Percentiles rank a stretch among this genome's conserved stretches.
These are phyloP conservation scores for Aspergillus felis DNA, from an alignment of 2,329 filamentous ascomycete species.

Conservation along the genomic window DNA sequence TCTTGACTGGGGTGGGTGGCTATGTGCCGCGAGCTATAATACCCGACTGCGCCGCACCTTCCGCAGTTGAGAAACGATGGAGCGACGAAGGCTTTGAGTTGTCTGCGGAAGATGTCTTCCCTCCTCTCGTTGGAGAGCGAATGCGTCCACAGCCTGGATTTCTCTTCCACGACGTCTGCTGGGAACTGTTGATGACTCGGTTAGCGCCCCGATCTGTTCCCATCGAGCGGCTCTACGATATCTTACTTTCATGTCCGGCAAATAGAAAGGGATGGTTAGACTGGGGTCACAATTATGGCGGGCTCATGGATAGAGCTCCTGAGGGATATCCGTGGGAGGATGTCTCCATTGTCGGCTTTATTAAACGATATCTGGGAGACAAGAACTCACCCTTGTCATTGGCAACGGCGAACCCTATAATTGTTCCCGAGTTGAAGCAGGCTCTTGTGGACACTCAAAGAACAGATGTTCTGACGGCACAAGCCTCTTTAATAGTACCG, in stretches of 20 bases:
- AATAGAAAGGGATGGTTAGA: constrained; percentile 7
- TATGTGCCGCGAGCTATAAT: not conserved
- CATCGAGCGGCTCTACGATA: constrained; percentile 16
- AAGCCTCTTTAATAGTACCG: not conserved
- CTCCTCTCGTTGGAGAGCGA: constrained; percentile 4
- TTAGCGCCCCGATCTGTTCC: constrained; percentile 11
- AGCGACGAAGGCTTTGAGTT: constrained; percentile 6
- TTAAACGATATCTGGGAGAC: constrained; percentile 1
- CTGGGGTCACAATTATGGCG: constrained; percentile 17
- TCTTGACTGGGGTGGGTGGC: constrained; percentile 15
- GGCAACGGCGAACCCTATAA: not conserved
- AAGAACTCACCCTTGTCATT: constrained; percentile 6
- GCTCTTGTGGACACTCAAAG: not conserved
- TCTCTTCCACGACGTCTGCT: constrained; percentile 19
- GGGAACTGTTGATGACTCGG: constrained; percentile 13
- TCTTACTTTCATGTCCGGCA: constrained; percentile 16
- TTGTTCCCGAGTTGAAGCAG: constrained; percentile 2
- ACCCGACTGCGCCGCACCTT: not conserved
- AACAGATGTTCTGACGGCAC: not conserved
- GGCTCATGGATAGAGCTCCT: constrained; percentile 7
- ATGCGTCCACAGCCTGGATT: constrained; percentile 11
- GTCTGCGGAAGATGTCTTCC: constrained; percentile 9
- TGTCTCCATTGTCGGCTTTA: constrained; percentile 5
- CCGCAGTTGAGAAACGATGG: not conserved
- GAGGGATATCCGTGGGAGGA: constrained; percentile 12